Evolutionary conservation across 2,329 filamentous ascomycete species (phyloP).

Genomic region (Colletotrichum sansevieriae): DNA sequence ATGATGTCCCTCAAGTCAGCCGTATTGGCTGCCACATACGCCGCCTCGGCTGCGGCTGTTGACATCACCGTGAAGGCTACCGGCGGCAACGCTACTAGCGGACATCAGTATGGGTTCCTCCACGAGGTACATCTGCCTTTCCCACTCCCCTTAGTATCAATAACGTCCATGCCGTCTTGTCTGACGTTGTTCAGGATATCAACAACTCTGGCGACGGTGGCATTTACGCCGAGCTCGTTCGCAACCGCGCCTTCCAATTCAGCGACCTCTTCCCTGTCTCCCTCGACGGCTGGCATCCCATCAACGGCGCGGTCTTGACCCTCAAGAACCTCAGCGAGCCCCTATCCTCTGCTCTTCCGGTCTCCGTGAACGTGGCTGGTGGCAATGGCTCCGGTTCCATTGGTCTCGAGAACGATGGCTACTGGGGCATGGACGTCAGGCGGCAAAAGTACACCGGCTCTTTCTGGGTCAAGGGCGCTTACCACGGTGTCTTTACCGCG

Average conservation of each 20-base stretch:
- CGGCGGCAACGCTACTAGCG: slow-evolving; percentile 58
- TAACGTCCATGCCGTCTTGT: neutral
- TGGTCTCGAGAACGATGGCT: slow-evolving; percentile 67
- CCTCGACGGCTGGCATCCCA: slow-evolving; percentile 59
- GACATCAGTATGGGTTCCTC: slow-evolving; percentile 60
- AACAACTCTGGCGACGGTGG: slow-evolving; percentile 79
- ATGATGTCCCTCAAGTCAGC: slow-evolving; percentile 42
- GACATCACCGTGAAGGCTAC: slow-evolving; percentile 58
- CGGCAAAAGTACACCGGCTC: slow-evolving; percentile 62
- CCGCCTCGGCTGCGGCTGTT: slow-evolving; percentile 47
- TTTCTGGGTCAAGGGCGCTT: slow-evolving; percentile 66
- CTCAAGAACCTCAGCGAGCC: slow-evolving; percentile 61
- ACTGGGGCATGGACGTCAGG: slow-evolving; percentile 69
- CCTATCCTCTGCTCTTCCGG: slow-evolving; percentile 65
- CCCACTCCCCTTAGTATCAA: neutral
- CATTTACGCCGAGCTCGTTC: slow-evolving; percentile 78
- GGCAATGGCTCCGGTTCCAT: slow-evolving; percentile 49
- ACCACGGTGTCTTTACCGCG: slow-evolving; percentile 61
- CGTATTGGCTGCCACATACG: slow-evolving; percentile 43
- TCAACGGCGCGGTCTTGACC: slow-evolving; percentile 59
- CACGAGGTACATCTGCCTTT: slow-evolving; percentile 53
- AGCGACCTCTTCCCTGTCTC: slow-evolving; percentile 57
- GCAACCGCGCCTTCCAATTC: slow-evolving; percentile 78
- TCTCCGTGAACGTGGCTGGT: slow-evolving; percentile 61
- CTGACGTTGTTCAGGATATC: slow-evolving; percentile 61